Percentiles rank a stretch among this genome's conserved stretches.
These are phyloP conservation scores for Termitomyces sp. DNA, from an alignment of 768 basidiomycete genomes.

Conservation along the genomic window DNA sequence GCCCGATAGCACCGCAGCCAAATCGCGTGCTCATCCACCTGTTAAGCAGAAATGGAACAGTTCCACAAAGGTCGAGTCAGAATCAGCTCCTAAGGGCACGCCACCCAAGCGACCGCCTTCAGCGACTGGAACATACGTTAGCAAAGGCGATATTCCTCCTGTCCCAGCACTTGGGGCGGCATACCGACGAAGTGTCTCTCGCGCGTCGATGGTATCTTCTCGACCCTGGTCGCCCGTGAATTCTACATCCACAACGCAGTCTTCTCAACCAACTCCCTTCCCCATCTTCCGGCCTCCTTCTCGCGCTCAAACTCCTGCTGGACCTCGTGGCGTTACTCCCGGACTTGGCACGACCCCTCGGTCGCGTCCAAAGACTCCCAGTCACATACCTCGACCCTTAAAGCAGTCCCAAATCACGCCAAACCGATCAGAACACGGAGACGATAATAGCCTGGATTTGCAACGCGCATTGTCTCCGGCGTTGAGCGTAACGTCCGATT, in stretches of 20 bases:
- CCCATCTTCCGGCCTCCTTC: slow-evolving; percentile 47
- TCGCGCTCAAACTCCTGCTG: slow-evolving; percentile 57
- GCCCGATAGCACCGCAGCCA: slow-evolving; percentile 39
- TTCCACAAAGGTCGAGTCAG: slow-evolving; percentile 69
- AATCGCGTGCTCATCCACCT: slow-evolving; percentile 23
- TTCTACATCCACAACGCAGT: slow-evolving; percentile 66
- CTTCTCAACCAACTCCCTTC: slow-evolving; percentile 39
- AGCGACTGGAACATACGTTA: slow-evolving; percentile 35
- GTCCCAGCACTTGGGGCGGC: slow-evolving; percentile 46
- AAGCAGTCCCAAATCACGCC: slow-evolving; percentile 34
- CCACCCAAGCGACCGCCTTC: slow-evolving; percentile 53
- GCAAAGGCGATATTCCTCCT: slow-evolving; percentile 35
- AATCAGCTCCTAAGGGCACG: slow-evolving; percentile 45
- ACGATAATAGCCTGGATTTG: slow-evolving; percentile 40
- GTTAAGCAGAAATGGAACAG: slow-evolving; percentile 70
- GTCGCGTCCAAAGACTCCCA: slow-evolving; percentile 76
- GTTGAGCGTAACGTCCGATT: slow-evolving; percentile 37
- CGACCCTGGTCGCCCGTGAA: slow-evolving; percentile 78
- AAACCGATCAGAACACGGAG: slow-evolving; percentile 17
- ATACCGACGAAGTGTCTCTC: slow-evolving; percentile 63
- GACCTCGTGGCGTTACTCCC: slow-evolving; percentile 27
- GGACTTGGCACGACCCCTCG: slow-evolving; percentile 48
- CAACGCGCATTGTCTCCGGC: slow-evolving; percentile 68
- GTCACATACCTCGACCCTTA: slow-evolving; percentile 68
- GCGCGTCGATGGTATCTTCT: slow-evolving; percentile 74